Base-by-base conservation (phyloP, 2,329 filamentous ascomycete genomes). In the Cercospora beticola region DNA sequence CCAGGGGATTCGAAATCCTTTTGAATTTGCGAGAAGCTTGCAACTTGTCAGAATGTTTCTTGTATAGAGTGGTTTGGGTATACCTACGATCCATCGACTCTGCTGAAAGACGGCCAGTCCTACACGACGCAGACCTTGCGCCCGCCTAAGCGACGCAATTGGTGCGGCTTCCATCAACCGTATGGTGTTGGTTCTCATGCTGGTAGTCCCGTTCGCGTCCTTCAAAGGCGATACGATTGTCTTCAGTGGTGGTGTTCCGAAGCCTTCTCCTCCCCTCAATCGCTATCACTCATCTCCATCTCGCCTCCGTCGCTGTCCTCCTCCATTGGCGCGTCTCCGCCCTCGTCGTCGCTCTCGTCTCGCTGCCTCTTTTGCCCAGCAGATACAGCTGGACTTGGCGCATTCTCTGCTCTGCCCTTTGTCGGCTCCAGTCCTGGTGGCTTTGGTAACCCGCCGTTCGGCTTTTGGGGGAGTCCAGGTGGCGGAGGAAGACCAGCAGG, bases 211-310 rank as follows among this genome's bases (percentile, higher is more conserved):
- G 10, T 52, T 14, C 21, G 4, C 46, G 18, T 16, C 46, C 12
- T 52, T 26, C 16, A 14, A 14, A 23, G 21, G 21, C 46, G 18
- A 6, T 21, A 52, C 21, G 21, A 28, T 28, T 33, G 54, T 54
- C 23, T 43, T 6, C 26, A 14, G 21, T 16, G 14, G 16, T 61
- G 14, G 23, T 52, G 21, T n/a, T 23, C 10, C 26, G n/a, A 52
- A 31, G 33, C 1, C n/a, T 4, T 64, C 28, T 28, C 49, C 28
- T 52, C 28, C 30, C 16, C 68, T 75, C 71, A 77, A 62, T 85
- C 87, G 74, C 92, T 91, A 76, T 92, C 90, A 68, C 89, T 91
- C 74, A 92, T 90, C 72, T 91, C 86, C 86, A 88, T 88, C 65
- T 82, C 83, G 62, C 81, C 83, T 56, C 85, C 85, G 33, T 64